phyloP scores from a whole-genome alignment of 306 rosid genomes.

The Medicago ruthenica region DNA sequence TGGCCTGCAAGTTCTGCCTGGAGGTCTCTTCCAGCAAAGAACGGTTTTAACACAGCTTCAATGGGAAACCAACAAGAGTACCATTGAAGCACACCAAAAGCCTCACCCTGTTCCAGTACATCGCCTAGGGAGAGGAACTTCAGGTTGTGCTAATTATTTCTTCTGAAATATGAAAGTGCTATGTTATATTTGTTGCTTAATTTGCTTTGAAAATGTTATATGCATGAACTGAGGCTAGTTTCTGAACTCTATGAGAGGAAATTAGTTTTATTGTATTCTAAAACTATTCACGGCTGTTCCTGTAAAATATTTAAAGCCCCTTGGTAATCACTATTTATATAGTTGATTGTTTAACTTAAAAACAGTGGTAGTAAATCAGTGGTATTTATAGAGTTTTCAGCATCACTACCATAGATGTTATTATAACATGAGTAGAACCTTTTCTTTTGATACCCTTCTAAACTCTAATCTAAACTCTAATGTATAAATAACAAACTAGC shows the following conservation, averaged over 20 bases:
- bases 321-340: slow-evolving; percentile 6
- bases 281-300: slow-evolving; percentile 6
- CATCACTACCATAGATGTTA: slow-evolving; percentile 4
- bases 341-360: slow-evolving; percentile 17
- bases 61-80: slow-evolving; percentile 57
- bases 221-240: slow-evolving; percentile 27
- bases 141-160: slow-evolving; percentile 65
- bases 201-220: slow-evolving; percentile 26
- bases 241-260: slow-evolving; percentile 18
- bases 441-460: slow-evolving; percentile 15
- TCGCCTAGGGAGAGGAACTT: slow-evolving; percentile 96
- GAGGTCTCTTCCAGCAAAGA: slow-evolving; percentile 97
- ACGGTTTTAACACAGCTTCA: slow-evolving; percentile 86
- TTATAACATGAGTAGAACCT: slow-evolving; percentile 15
- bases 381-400: slow-evolving; percentile 7
- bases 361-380: slow-evolving; percentile 13
- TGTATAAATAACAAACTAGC: slow-evolving; percentile 20
- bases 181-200: slow-evolving; percentile 24
- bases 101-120: slow-evolving; percentile 82
- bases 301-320: slow-evolving; percentile 14
- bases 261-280: background rate
- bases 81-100: slow-evolving; percentile 46
- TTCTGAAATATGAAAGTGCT: slow-evolving; percentile 31
- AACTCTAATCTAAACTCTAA: slow-evolving; percentile 21
- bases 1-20: slow-evolving; percentile 93